These are phyloP conservation scores for Zizania latifolia DNA, from an alignment of 176 grass and related monocot genomes.

Conservation along the genomic window DNA sequence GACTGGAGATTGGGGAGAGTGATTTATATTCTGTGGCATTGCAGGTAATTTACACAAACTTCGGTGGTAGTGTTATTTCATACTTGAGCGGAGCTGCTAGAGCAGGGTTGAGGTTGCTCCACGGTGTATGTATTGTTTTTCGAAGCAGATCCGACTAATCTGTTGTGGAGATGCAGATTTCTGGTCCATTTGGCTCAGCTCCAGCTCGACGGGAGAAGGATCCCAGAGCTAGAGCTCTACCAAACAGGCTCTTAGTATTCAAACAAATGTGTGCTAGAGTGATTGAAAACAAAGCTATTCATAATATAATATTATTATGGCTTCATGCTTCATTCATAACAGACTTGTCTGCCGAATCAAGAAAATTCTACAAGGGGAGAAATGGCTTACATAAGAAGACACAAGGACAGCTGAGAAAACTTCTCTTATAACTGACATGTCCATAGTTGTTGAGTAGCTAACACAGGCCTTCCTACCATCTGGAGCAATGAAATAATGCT, in stretches of 20 bases:
- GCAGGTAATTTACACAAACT: too few species aligned
- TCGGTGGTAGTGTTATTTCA: too few species aligned
- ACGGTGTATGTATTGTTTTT: too few species aligned
- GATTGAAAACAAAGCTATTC: background rate
- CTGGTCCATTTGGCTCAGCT: too few species aligned
- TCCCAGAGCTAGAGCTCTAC: too few species aligned
- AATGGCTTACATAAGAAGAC: conserved; percentile 58
- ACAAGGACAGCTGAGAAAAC: conserved; percentile 61
- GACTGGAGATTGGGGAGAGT: too few species aligned
- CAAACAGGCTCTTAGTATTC: conserved; percentile 2
- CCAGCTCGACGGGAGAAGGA: too few species aligned
- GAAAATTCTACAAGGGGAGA: background rate
- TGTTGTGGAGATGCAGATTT: too few species aligned
- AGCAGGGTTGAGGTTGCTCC: too few species aligned
- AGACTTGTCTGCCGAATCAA: background rate
- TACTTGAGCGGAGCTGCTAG: too few species aligned
- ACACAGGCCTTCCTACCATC: conserved; percentile 73
- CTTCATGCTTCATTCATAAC: background rate
- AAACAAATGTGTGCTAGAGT: conserved; percentile 8
- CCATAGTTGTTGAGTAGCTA: conserved; percentile 91
- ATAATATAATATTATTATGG: background rate
- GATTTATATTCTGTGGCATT: too few species aligned
- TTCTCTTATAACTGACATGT: conserved; percentile 81
- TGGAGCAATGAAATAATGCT: conserved; percentile 84
- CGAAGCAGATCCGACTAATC: too few species aligned